phyloP scores from a whole-genome alignment of 306 rosid species.

The Dalbergia cochinchinensis region DNA sequence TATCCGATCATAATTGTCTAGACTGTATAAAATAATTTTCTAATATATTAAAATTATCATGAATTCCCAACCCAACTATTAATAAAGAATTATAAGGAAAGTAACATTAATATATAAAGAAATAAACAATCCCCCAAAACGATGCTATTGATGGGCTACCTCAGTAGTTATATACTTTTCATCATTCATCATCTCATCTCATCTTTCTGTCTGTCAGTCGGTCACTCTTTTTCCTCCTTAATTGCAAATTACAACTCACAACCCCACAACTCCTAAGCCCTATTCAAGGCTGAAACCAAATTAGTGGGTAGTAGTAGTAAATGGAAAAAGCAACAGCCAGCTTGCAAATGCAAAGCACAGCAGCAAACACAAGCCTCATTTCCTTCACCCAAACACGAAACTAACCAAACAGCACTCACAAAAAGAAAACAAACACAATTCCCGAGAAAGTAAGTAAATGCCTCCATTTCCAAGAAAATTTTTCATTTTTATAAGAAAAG shows the following conservation, averaged over 20 bases:
- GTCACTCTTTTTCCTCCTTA: background rate
- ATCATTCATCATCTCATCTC: background rate
- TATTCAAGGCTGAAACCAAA: background rate
- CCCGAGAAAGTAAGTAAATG: constrained; percentile 39
- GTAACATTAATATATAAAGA: background rate
- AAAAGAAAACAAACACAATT: constrained; percentile 33
- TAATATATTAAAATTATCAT: no score
- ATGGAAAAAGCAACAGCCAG: background rate
- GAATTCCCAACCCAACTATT: no score
- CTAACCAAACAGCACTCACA: constrained; percentile 15
- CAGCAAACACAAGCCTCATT: constrained; percentile 15
- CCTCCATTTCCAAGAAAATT: background rate
- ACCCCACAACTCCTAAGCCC: background rate
- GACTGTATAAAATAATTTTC: no score
- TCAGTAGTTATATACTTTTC: background rate
- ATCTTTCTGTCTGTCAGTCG: background rate
- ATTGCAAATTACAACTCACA: background rate
- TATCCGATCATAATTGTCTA: no score
- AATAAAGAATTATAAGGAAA: no score
- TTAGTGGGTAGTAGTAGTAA: no score
- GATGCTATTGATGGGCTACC: background rate
- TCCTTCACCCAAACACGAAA: constrained; percentile 40
- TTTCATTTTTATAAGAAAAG: background rate
- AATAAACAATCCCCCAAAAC: constrained; percentile 11
- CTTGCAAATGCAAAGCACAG: background rate